These are phyloP conservation scores for Coemansia javaensis DNA, from an alignment of 192 early-diverging fungal genomes.

Conservation along the genomic window DNA sequence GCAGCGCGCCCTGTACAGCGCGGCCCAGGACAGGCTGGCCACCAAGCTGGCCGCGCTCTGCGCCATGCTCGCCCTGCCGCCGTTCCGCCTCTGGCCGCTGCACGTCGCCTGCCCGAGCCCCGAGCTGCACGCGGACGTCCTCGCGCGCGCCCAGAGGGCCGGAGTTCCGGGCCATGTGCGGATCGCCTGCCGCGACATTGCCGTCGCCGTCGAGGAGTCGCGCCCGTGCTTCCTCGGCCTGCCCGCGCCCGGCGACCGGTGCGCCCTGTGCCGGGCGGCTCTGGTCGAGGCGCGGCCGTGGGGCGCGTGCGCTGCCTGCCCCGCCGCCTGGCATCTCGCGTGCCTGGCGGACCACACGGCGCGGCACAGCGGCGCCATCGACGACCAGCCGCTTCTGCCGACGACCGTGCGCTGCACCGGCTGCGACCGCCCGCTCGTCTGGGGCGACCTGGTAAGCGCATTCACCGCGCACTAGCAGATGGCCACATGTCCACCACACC, in stretches of 20 bases:
- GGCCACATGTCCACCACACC: too few relatives aligned
- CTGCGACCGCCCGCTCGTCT: constrained; percentile 13
- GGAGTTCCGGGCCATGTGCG: constrained; percentile 14
- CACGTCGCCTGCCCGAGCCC: constrained; percentile 16
- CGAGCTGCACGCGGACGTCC: constrained; percentile 12
- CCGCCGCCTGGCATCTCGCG: constrained; percentile 30
- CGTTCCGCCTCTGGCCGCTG: constrained; percentile 41
- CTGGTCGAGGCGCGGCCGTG: constrained; percentile 23
- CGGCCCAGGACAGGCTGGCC: constrained; percentile 28
- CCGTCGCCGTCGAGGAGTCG: constrained; percentile 13
- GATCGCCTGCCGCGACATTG: constrained; percentile 12
- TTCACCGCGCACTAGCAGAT: constrained; percentile 9
- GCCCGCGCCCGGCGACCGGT: constrained; percentile 25
- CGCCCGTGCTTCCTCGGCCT: constrained; percentile 17
- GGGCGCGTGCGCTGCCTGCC: constrained; percentile 27
- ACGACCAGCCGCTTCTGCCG: constrained; percentile 12
- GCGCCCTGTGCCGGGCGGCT: constrained; percentile 12
- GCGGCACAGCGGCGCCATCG: background rate
- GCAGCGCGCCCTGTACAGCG: constrained; percentile 26
- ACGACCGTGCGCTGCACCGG: constrained; percentile 15
- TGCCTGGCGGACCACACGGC: constrained; percentile 20
- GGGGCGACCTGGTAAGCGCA: constrained; percentile 33
- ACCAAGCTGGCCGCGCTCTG: constrained; percentile 38
- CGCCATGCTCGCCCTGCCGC: constrained; percentile 29
- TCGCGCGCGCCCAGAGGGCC: constrained; percentile 4